Evolutionary conservation across 768 basidiomycete species (phyloP), one percentile per base, ranked within the genome.

Genomic region (Mycena crocata): DNA sequence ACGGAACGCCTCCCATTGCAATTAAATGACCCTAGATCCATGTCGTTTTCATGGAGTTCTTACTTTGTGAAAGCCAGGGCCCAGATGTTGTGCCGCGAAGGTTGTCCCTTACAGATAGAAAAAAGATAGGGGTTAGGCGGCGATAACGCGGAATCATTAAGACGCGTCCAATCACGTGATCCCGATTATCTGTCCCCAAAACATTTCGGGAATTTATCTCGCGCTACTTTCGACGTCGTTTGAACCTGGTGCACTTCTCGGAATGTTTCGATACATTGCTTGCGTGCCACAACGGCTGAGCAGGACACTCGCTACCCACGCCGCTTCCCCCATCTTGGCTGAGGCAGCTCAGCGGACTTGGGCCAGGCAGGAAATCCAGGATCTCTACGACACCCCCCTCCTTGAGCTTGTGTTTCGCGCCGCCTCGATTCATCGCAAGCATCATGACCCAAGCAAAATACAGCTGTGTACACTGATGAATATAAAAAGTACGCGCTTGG

Each of bases 401-500:
- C 87, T 99, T 72, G 93, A 96, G 48, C 90, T 97, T 58, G 90
- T 97, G 66, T 98, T 93, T 78, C 88, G 89, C 55, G 91, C 97
- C 37, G 93, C 95, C 17, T 78, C 87, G 3, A 86, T 96, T 14
- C 97, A 99, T 78, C 85, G 96, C 69, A 86, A 90, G 74, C 84
- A 93, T 77, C 95, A 98, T 71, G 92, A 96, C 80, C 91, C 96
- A 34, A 85, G 80, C 72, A 95, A 98, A 83, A 89, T 99, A 32
- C 97, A 99, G 80, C 86, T 99, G 34, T 98, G 96, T 73, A 99
- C 97, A 5, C 85, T 99, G 32, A 95, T 99, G 93, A 99, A 99
- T 77, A 99, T 99, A 80, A 99, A 99, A 81, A 95, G 95, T 94
- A 78, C 71, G 92, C 5, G 37, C n/a, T 65, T 51, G 46, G 31